phyloP scores from a whole-genome alignment of 805 yeast species.

The Starmerella potacharoeniae region DNA sequence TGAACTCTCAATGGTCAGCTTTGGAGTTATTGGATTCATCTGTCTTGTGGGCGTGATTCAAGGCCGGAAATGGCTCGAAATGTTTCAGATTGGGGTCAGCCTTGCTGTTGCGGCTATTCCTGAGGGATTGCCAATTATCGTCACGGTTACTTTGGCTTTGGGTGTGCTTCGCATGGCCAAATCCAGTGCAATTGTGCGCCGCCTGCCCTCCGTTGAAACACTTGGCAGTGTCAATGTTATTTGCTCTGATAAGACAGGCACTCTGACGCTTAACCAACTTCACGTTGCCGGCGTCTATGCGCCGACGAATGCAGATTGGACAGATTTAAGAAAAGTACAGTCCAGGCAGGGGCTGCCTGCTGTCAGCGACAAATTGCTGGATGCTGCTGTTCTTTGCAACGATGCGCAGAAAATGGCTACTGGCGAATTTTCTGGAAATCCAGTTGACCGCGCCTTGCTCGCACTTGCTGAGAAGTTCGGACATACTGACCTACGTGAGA shows the following conservation, averaged over 20 bases:
- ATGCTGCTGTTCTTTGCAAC: slow-evolving; percentile 30
- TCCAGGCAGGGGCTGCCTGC: slow-evolving; percentile 9
- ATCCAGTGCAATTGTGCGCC: slow-evolving; percentile 83
- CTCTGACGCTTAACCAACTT: slow-evolving; percentile 41
- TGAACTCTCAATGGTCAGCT: slow-evolving; percentile 74
- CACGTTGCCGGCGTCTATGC: slow-evolving; percentile 22
- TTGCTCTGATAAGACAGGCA: slow-evolving; percentile 41
- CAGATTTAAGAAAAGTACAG: slow-evolving; percentile 14
- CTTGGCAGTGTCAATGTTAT: slow-evolving; percentile 47
- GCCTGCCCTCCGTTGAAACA: slow-evolving; percentile 80
- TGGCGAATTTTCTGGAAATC: slow-evolving; percentile 70
- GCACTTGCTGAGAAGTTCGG: slow-evolving; percentile 64
- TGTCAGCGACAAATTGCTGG: slow-evolving; percentile 16
- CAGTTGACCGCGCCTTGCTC: slow-evolving; percentile 85
- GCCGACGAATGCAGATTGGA: slow-evolving; percentile 17
- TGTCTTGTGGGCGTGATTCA: slow-evolving; percentile 81
- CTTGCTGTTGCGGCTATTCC: slow-evolving; percentile 99
- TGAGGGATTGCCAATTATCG: slow-evolving; percentile 96
- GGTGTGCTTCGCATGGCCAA: slow-evolving; percentile 96
- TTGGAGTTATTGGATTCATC: slow-evolving; percentile 80
- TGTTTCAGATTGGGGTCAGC: slow-evolving; percentile 96
- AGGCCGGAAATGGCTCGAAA: slow-evolving; percentile 91
- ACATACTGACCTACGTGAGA: slow-evolving; percentile 52
- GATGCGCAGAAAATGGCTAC: slow-evolving; percentile 32
- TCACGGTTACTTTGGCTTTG: slow-evolving; percentile 89